Evolutionary conservation across 192 early-diverging fungal genomes (phyloP).

Genomic region (Rhizoclosmatium globosum): DNA sequence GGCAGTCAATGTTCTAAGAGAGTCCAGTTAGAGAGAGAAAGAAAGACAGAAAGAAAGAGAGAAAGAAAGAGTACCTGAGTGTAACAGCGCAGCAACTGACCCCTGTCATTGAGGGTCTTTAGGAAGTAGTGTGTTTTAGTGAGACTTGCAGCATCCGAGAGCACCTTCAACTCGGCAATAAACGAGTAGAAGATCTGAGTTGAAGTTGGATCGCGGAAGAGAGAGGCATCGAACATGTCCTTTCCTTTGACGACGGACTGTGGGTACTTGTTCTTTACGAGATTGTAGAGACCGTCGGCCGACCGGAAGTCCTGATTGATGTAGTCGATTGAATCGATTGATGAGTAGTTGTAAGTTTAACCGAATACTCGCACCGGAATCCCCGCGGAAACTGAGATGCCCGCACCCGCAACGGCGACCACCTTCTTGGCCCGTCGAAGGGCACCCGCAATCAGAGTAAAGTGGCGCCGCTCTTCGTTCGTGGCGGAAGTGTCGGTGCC

Average conservation of each 20-base stretch:
- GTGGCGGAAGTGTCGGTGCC: background rate
- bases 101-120: constrained; percentile 72
- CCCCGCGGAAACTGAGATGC: constrained; percentile 87
- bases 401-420: constrained; percentile 86
- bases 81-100: constrained; percentile 89
- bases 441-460: constrained; percentile 34
- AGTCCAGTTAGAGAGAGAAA: background rate
- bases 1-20: constrained; percentile 85
- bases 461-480: constrained; percentile 7
- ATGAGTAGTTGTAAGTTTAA: background rate
- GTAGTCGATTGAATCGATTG: constrained; percentile 5
- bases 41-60: background rate
- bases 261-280: constrained; percentile 81
- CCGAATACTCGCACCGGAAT: constrained; percentile 66
- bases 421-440: constrained; percentile 42
- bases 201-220: constrained; percentile 73
- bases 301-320: constrained; percentile 82
- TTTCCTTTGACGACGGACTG: constrained; percentile 73
- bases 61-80: constrained; percentile 66
- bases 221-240: constrained; percentile 86
- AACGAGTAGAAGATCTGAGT: constrained; percentile 73
- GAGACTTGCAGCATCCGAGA: constrained; percentile 73
- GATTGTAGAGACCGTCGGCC: constrained; percentile 82
- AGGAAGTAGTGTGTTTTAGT: constrained; percentile 91
- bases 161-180: constrained; percentile 84